A percentile compares a stretch with the other conserved stretches of the same genome.
Evolutionary conservation across 192 early-diverging fungal genomes (phyloP).

Genomic region (Podila minutissima): DNA sequence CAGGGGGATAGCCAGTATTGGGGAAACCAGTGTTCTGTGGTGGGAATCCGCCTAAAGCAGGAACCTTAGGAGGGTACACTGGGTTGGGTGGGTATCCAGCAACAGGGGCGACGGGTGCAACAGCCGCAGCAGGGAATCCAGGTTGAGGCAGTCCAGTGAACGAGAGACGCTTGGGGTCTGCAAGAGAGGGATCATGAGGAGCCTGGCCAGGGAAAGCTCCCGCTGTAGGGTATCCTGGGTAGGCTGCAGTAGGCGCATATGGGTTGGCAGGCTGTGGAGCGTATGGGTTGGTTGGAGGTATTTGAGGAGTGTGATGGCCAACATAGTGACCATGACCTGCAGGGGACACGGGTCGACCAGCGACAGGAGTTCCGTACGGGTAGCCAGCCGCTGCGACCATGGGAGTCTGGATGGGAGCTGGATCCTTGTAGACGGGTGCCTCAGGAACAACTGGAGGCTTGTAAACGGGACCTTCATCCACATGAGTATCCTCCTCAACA

Average conservation of each 20-base stretch:
- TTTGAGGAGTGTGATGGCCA: slow-evolving; percentile 33
- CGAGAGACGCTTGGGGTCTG: slow-evolving; percentile 34
- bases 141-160: slow-evolving; percentile 29
- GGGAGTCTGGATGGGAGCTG: slow-evolving; percentile 15
- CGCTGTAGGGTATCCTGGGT: slow-evolving; percentile 35
- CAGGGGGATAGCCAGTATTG: background rate
- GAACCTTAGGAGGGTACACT: slow-evolving; percentile 24
- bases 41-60: slow-evolving; percentile 16
- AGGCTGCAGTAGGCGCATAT: slow-evolving; percentile 20
- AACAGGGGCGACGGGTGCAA: background rate
- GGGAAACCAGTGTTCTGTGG: slow-evolving; percentile 5
- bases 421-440: background rate
- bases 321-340: slow-evolving; percentile 16
- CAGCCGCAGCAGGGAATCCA: slow-evolving; percentile 24
- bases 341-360: slow-evolving; percentile 27
- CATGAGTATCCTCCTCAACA: slow-evolving; percentile 11
- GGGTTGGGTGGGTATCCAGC: background rate
- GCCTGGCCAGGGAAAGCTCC: background rate
- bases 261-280: slow-evolving; percentile 13
- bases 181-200: slow-evolving; percentile 19
- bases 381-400: slow-evolving; percentile 31
- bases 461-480: slow-evolving; percentile 48
- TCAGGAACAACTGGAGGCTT: slow-evolving; percentile 44
- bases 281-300: slow-evolving; percentile 30
- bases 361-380: slow-evolving; percentile 36